These are phyloP conservation scores for Excoecaria agallocha DNA, from an alignment of 345 rosid genomes.

Conservation along the genomic window DNA sequence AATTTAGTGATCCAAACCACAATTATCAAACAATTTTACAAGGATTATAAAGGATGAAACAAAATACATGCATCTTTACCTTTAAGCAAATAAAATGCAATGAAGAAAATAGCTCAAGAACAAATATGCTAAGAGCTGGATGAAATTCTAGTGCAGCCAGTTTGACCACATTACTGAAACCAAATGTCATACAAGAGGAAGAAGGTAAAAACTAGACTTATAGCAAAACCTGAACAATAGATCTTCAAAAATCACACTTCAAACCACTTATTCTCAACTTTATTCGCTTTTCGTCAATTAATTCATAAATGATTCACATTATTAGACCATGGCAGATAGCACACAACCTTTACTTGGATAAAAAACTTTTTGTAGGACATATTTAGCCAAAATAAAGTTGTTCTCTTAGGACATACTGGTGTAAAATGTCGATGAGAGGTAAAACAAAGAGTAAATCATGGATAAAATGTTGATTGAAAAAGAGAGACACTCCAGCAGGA, in stretches of 20 bases:
- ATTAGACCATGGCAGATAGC: background rate
- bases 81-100: background rate
- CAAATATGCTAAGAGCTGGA: conserved; percentile 1
- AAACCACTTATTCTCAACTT: background rate
- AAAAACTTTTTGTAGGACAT: background rate
- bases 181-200: background rate
- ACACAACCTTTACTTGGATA: background rate
- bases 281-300: background rate
- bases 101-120: background rate
- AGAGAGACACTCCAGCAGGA: background rate
- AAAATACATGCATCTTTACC: background rate
- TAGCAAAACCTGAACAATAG: background rate
- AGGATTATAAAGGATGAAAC: background rate
- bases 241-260: background rate
- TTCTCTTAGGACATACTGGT: no score
- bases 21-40: background rate
- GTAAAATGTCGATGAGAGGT: background rate
- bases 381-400: background rate
- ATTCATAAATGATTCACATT: background rate
- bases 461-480: background rate
- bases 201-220: background rate
- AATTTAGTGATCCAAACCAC: background rate
- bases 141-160: background rate
- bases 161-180: background rate
- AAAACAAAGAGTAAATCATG: background rate